phyloP scores from a whole-genome alignment of 768 basidiomycete species.

The Amyloporia xantha region DNA sequence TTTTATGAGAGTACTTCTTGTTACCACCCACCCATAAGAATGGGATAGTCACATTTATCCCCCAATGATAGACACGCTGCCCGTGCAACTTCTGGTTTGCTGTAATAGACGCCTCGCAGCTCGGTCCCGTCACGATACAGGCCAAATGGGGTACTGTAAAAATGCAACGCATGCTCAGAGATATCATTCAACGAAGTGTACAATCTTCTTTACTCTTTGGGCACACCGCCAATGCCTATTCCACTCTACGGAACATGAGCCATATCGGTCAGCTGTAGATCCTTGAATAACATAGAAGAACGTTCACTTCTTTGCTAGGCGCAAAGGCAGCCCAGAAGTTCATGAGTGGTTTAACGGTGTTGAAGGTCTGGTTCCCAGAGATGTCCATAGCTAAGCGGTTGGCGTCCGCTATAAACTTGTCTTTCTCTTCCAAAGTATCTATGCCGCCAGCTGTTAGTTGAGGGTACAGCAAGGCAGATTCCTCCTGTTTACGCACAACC shows the following conservation, averaged over 20 bases:
- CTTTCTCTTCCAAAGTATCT: constrained; percentile 53
- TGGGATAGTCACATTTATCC: constrained; percentile 66
- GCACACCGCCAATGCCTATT: constrained; percentile 57
- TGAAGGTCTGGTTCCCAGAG: constrained; percentile 68
- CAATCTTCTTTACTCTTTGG: constrained; percentile 64
- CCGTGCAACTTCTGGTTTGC: constrained; percentile 56
- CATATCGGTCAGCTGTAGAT: not conserved
- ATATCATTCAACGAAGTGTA: not conserved
- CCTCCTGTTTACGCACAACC: constrained; percentile 73
- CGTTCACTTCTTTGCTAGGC: constrained; percentile 60
- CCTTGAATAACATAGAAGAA: not conserved
- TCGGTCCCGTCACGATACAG: constrained; percentile 76
- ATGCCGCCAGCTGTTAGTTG: not conserved
- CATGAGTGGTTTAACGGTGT: constrained; percentile 65
- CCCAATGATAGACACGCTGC: constrained; percentile 64
- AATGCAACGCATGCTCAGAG: not conserved
- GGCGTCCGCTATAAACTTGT: constrained; percentile 63
- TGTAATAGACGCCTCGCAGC: constrained; percentile 66
- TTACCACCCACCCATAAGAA: constrained; percentile 52
- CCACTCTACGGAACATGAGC: constrained; percentile 47
- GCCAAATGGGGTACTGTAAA: constrained; percentile 60
- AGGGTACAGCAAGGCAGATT: not conserved
- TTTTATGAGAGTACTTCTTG: not conserved
- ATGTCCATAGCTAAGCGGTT: constrained; percentile 60
- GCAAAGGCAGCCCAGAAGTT: constrained; percentile 81